Percentiles rank a stretch among this genome's conserved stretches.
phyloP scores from a whole-genome alignment of 2,329 filamentous ascomycete genomes.

The Neofusicoccum ribis region DNA sequence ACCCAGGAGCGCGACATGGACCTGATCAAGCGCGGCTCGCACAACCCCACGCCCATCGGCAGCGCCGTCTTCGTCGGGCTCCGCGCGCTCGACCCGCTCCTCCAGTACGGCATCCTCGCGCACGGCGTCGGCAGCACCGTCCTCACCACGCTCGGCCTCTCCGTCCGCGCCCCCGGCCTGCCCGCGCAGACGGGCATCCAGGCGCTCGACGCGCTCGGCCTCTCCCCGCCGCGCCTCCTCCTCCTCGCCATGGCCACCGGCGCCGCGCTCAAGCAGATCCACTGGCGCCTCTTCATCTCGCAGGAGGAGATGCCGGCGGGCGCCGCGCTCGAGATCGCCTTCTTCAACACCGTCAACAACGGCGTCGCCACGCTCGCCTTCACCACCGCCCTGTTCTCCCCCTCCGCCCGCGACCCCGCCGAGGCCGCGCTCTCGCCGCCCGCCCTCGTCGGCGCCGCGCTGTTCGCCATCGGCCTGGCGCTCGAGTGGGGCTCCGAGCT shows the following conservation, averaged over 20 bases:
- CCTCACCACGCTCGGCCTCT: slow-evolving; percentile 49
- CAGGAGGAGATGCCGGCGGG: slow-evolving; percentile 52
- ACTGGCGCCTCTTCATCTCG: slow-evolving; percentile 51
- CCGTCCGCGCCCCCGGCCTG: slow-evolving; percentile 36
- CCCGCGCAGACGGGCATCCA: slow-evolving; percentile 19
- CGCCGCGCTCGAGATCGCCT: slow-evolving; percentile 46
- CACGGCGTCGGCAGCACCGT: slow-evolving; percentile 43
- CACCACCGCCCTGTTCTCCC: not conserved
- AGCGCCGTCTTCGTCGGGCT: slow-evolving; percentile 46
- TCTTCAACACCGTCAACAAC: slow-evolving; percentile 59
- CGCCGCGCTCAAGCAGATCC: slow-evolving; percentile 57
- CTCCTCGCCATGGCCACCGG: slow-evolving; percentile 57
- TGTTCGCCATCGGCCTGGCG: slow-evolving; percentile 55
- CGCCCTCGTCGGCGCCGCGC: slow-evolving; percentile 47
- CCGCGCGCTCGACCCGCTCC: slow-evolving; percentile 48
- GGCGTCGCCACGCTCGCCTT: slow-evolving; percentile 58
- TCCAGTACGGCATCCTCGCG: slow-evolving; percentile 53
- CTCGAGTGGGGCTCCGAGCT: slow-evolving; percentile 59
- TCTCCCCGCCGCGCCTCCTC: slow-evolving; percentile 54
- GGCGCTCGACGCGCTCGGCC: slow-evolving; percentile 32
- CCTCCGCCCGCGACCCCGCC: too few species aligned
- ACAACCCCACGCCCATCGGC: slow-evolving; percentile 41
- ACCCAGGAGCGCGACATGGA: slow-evolving; percentile 23
- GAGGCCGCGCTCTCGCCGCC: slow-evolving; percentile 40
- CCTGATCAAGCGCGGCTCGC: slow-evolving; percentile 44